Conservation (phyloP, 2,329 filamentous ascomycete genomes). For the Aspergillus novofumigatus region DNA sequence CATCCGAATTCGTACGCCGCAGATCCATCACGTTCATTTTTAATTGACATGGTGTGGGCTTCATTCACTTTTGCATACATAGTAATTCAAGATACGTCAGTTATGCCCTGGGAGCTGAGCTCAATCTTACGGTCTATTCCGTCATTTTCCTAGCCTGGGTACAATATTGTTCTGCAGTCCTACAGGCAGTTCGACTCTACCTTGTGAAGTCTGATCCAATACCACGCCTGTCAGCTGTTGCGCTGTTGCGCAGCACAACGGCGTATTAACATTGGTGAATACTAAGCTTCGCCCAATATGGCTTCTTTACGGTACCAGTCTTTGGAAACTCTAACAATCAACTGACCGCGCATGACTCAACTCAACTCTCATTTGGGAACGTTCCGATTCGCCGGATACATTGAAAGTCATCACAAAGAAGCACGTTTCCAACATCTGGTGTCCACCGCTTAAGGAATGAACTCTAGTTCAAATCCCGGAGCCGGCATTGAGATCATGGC, state of each 20-base stretch:
- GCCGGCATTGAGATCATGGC: not conserved
- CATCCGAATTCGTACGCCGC: not conserved
- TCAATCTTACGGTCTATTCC: not conserved
- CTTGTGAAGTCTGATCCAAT: no score
- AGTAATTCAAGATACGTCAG: not conserved
- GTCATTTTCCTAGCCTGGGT: not conserved
- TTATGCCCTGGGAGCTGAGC: not conserved
- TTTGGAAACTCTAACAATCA: not conserved
- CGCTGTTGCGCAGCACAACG: not conserved
- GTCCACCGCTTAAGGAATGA: not conserved
- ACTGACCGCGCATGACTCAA: not conserved
- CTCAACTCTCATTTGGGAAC: not conserved
- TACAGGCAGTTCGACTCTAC: no score
- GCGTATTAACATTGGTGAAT: not conserved
- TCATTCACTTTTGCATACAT: not conserved
- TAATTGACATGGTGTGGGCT: not conserved
- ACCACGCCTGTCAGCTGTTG: not conserved
- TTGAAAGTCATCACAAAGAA: not conserved
- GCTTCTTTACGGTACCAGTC: not conserved
- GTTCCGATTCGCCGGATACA: not conserved
- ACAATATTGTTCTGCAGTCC: no score
- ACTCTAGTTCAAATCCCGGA: not conserved
- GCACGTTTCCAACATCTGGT: not conserved
- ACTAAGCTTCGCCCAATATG: not conserved
- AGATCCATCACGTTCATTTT: not conserved